Conservation (phyloP, 1,139 yeast species). For the Kodamaea anthophila region DNA sequence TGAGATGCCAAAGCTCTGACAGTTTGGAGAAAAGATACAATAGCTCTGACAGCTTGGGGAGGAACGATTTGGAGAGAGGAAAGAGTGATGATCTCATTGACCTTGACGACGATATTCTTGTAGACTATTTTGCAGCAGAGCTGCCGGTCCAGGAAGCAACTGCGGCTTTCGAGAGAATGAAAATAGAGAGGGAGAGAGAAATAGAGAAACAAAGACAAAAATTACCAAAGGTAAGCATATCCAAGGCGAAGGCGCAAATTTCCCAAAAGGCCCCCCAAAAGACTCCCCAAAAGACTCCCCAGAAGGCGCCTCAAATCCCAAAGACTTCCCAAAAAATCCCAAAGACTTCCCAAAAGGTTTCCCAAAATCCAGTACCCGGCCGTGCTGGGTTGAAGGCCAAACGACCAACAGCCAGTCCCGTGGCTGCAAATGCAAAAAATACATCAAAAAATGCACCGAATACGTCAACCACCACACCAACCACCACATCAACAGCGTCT, state of each 20-base stretch:
- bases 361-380: too few relatives aligned
- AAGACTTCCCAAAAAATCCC: too few relatives aligned
- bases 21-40: too few relatives aligned
- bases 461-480: background rate
- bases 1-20: background rate
- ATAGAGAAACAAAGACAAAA: too few relatives aligned
- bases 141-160: constrained; percentile 4
- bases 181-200: constrained; percentile 2
- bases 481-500: constrained; percentile 9
- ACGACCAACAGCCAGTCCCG: too few relatives aligned
- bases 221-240: too few relatives aligned
- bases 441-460: constrained; percentile 1
- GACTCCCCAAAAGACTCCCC: too few relatives aligned
- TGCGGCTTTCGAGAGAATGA: constrained; percentile 4
- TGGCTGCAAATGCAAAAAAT: background rate
- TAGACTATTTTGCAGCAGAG: constrained; percentile 9
- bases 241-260: too few relatives aligned
- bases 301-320: too few relatives aligned
- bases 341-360: too few relatives aligned
- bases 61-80: constrained; percentile 14
- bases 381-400: too few relatives aligned
- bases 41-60: constrained; percentile 6
- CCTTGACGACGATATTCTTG: constrained; percentile 20
- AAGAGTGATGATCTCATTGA: constrained; percentile 39
- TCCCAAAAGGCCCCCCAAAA: too few relatives aligned